Evolutionary conservation across 345 rosid genomes (phyloP), one percentile per base, ranked within the genome.

Genomic region (Pistacia vera): DNA sequence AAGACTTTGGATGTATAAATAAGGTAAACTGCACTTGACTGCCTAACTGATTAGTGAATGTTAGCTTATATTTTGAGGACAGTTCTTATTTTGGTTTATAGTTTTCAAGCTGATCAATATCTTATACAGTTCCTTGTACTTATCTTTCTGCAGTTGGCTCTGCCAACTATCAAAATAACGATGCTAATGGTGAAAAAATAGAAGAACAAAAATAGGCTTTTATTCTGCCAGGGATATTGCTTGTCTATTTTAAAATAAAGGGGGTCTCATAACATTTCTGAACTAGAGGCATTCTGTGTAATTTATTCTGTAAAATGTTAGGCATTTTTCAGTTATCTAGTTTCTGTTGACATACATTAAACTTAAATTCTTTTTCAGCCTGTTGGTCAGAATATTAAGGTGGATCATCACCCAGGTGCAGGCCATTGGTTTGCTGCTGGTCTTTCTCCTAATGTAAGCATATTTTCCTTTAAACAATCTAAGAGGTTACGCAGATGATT

Each of bases 351-450:
- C 41, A 51, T 41, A 14, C 57, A 56, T 51, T 76, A 54, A 79
- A 11, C 22, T 71, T 75, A 22, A 74, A 16, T 54, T 54, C 57
- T 59, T 74, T 62, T 61, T 17, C 75, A 96, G 99, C 90, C 92
- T 78, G 98, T 96, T 76, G 74, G 88, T 75, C 99, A 92, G 85
- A 96, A 89, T 83, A 75, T 91, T 74, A 96, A 90, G 86, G 97
- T 96, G 81, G 95, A 93, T 71, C 99, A 96, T 93, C 97, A 93
- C 79, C 98, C 97, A 63, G 98, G 97, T 71, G 97, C 97, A 70
- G 99, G 99, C 82, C 98, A 96, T 84, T 96, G 99, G 99, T 92
- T 93, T 86, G 97, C 99, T 76, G 98, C 99, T 82, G 99, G 99
- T 75, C 97, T 96, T 78, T 96, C 99, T 82, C 99, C 99, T 70